Evolutionary conservation across 352 stramenopile species (phyloP), one percentile per base, ranked within the genome.

Genomic region (Phytophthora uliginosa): DNA sequence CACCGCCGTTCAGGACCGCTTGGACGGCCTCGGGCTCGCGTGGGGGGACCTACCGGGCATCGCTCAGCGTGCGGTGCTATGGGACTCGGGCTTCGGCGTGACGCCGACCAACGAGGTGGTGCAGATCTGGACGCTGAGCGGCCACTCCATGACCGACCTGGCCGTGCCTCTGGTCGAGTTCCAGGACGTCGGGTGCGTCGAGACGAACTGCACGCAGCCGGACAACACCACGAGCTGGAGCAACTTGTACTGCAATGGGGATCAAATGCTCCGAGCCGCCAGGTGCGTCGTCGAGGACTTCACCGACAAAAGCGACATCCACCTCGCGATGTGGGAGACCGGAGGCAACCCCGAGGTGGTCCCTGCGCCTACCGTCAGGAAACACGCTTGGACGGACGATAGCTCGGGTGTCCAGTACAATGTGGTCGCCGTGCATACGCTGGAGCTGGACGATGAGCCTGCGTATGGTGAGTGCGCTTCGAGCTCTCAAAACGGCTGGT

Each of bases 221-320:
- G 53, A 9, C 22, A 33, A 18, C 38, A 8, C 47, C 36, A 20
- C 36, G 8, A n/a, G 24, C 0, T 78, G 52, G 48, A 31, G 31
- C 15, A 74, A 59, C 47, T 8, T 56, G 2, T 76, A 57, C 1
- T 86, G 77, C 40, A 74, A 70, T 18, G 77, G 70, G 31, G 15
- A n/a, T 0, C 63, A 81, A 68, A 84, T 86, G 76, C 59, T 76
- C 17, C 64, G 26, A 0, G 71, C 65, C 2, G 31, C 61, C 13
- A 68, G 74, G 36, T 84, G 79, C 34, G 67, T 71, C 9, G 65
- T 71, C 12, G 71, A 82, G 10, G 56, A 65, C 8, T 71, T 66
- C 33, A 47, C 66, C 0, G 53, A 60, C 17, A 55, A 71, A 1
- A 17, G 15, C 1, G 47, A 38, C 0, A 55, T 51, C 13, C 63